Evolutionary conservation across 106 monocot species (phyloP).

Genomic region (Phalaenopsis equestris): DNA sequence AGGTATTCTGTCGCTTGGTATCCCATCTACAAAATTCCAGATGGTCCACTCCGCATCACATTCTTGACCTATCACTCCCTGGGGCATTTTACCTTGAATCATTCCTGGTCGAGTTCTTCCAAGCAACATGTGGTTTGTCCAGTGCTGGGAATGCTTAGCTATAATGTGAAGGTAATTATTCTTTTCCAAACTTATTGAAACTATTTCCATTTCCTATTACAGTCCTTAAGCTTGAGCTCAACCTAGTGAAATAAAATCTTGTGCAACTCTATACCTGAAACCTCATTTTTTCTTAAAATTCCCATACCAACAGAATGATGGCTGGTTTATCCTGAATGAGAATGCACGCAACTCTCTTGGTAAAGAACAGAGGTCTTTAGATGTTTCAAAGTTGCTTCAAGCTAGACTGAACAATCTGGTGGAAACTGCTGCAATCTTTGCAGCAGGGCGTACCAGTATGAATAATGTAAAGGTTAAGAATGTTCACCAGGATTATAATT

Average conservation of each 20-base stretch:
- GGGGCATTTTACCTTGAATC: conserved; percentile 11
- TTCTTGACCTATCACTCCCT: conserved; percentile 35
- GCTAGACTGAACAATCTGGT: conserved; percentile 16
- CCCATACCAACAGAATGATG: conserved; percentile 10
- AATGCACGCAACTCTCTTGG: conserved; percentile 6
- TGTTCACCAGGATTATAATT: conserved; percentile 23
- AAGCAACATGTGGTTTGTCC: conserved; percentile 14
- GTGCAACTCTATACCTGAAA: too few species aligned
- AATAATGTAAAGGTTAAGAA: not conserved
- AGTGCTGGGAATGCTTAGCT: conserved; percentile 27
- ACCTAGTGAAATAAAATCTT: not conserved
- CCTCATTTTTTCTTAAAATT: not conserved
- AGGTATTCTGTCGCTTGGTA: conserved; percentile 35
- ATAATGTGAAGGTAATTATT: conserved; percentile 25
- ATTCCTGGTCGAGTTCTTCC: not conserved
- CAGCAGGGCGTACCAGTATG: conserved; percentile 15
- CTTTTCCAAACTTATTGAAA: not conserved
- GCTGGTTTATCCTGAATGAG: conserved; percentile 10
- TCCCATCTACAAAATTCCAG: conserved; percentile 33
- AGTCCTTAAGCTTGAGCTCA: not conserved
- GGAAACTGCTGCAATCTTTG: conserved; percentile 24
- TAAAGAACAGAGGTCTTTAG: not conserved
- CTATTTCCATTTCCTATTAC: not conserved
- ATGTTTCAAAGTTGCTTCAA: conserved; percentile 9
- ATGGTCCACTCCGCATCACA: conserved; percentile 19